Evolutionary conservation across 352 stramenopile genomes (phyloP).

Genomic region (Phytophthora capsici): DNA sequence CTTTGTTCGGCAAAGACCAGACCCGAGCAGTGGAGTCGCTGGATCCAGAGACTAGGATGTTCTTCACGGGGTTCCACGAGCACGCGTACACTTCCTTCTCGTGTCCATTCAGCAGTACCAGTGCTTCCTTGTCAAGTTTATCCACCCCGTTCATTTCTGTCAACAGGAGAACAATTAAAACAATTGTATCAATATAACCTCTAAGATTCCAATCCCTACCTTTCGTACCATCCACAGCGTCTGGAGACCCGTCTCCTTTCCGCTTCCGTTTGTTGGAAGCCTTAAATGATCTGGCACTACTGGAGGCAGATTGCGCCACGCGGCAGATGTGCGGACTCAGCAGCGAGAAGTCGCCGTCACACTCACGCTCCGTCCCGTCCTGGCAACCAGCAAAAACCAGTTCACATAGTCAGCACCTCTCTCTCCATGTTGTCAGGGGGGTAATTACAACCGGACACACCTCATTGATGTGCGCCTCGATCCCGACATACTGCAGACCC

Average conservation of each 20-base stretch:
- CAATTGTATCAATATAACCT: too few species aligned
- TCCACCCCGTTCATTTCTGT: slow-evolving; percentile 69
- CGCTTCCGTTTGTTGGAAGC: slow-evolving; percentile 86
- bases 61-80: slow-evolving; percentile 96
- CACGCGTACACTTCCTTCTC: slow-evolving; percentile 97
- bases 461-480: slow-evolving; percentile 92
- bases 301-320: slow-evolving; percentile 80
- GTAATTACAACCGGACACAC: slow-evolving; percentile 30
- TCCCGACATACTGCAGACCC: slow-evolving; percentile 95
- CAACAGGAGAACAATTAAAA: slow-evolving; percentile 17
- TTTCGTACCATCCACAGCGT: slow-evolving; percentile 71
- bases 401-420: slow-evolving; percentile 2
- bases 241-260: slow-evolving; percentile 72
- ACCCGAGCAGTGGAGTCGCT: slow-evolving; percentile 95
- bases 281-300: slow-evolving; percentile 67
- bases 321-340: slow-evolving; percentile 93
- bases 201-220: slow-evolving; percentile 30
- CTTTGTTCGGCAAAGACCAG: slow-evolving; percentile 90
- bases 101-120: slow-evolving; percentile 79
- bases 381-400: slow-evolving; percentile 23
- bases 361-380: slow-evolving; percentile 89
- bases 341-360: slow-evolving; percentile 91
- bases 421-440: too few species aligned
- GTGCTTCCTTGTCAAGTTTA: slow-evolving; percentile 63
- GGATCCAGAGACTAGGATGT: slow-evolving; percentile 96